Base-by-base conservation (phyloP, 768 basidiomycete species). In the Lentinula guzmanii region DNA sequence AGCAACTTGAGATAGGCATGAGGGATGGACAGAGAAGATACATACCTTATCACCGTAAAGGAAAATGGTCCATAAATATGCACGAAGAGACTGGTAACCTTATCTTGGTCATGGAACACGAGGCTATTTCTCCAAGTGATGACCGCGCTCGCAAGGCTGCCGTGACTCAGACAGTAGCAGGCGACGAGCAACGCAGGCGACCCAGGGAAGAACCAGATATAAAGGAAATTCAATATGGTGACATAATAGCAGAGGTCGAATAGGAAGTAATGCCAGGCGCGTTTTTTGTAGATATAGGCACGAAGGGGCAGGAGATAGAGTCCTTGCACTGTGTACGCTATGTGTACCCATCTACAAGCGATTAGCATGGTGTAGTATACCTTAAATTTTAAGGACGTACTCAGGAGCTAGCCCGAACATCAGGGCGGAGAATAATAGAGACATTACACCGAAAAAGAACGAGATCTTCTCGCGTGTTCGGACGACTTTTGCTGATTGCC, bases 101-200 rank as follows among this genome's bases (percentile, higher is more conserved):
- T 98, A 72, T 99, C 97, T 60, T 86, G 82, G 68, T 96, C 95
- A 69, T 99, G 97, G 77, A 99, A 99, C 2, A 99, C 97, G 24
- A 99, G 85, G 65, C 93, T 95, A 69, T 99, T 99, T 63, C 97
- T 83, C 97, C 97, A 99, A 9, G 96, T 98, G 66, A 98, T 92
- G 53, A 98, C 95, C 0, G 96, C 95, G 56, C 91, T 93, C 0
- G 93, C 95, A 35, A 97, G 82, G 0, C 91, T 84, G 0, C 95
- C 97, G 70, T 97, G 89, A 0, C 93, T 91, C 28, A 98, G 82
- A 65, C 92, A 91, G 69, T 97, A 98, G 69, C 93, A 95, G 4
- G 95, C 92, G 54, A 93, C 84, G 74, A 96, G 98, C 16, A 98
- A 80, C 2, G 84, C 77, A 5, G 88, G 77, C 61, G 82, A 93